A percentile compares a stretch with the other conserved stretches of the same genome.
Conservation (phyloP, 2,329 filamentous ascomycete species). For the Aspergillus intermedius region DNA sequence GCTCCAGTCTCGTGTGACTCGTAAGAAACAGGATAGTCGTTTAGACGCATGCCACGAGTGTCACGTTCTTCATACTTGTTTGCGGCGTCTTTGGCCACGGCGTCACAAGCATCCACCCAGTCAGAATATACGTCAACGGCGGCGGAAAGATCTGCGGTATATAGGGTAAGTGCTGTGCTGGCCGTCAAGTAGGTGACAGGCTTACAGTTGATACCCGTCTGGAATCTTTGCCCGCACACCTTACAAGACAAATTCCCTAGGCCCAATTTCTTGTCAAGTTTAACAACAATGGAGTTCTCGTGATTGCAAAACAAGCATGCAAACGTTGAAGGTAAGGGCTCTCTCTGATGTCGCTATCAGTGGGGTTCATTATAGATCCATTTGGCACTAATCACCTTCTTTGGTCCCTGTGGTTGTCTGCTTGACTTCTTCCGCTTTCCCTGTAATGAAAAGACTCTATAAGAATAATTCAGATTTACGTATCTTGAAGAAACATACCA, state of each 20-base stretch:
- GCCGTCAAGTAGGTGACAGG: neutral
- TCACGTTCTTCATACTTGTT: constrained; percentile 25
- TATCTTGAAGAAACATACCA: constrained; percentile 1
- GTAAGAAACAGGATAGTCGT: constrained; percentile 11
- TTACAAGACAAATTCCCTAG: constrained; percentile 83
- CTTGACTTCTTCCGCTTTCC: constrained; percentile 89
- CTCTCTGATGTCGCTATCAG: constrained; percentile 28
- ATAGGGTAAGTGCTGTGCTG: neutral
- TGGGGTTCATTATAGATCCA: constrained; percentile 1
- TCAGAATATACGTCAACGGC: constrained; percentile 95
- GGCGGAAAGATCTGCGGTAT: constrained; percentile 66
- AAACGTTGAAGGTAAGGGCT: constrained; percentile 63
- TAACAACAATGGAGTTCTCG: constrained; percentile 83
- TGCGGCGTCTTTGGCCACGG: constrained; percentile 58
- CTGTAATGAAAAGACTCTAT: constrained; percentile 37
- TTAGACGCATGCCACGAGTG: constrained; percentile 10
- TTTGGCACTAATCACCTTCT: constrained; percentile 56
- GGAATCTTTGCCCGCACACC: constrained; percentile 87
- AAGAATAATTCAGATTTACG: neutral
- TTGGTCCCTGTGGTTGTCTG: constrained; percentile 71
- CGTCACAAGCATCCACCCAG: constrained; percentile 92
- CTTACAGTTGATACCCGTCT: constrained; percentile 85
- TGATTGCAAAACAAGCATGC: constrained; percentile 98
- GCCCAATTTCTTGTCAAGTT: constrained; percentile 87
- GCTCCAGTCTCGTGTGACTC: constrained; percentile 13